Evolutionary conservation across 2,329 filamentous ascomycete species (phyloP).

Genomic region (Curvularia hawaiiensis): DNA sequence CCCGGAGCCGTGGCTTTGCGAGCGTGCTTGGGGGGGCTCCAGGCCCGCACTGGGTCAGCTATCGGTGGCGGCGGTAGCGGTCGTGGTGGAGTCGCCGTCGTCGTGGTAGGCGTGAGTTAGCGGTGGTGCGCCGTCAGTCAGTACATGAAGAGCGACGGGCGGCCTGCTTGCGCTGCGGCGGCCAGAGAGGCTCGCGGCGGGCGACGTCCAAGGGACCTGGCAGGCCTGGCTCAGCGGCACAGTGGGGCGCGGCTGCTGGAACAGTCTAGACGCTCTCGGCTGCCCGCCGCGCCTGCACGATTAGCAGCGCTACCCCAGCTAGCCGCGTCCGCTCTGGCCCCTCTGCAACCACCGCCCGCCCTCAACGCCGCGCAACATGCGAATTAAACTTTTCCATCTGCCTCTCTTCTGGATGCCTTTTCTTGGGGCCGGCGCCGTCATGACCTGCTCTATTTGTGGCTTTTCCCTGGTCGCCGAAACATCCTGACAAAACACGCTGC

Average conservation of each 20-base stretch:
- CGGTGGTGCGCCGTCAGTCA: no score
- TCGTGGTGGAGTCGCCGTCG: background rate
- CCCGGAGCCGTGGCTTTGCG: constrained; percentile 34
- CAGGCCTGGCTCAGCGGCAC: constrained; percentile 7
- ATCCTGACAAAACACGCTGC: background rate
- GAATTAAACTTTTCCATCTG: constrained; percentile 10
- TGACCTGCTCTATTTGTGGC: constrained; percentile 6
- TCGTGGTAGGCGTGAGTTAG: background rate
- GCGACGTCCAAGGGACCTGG: background rate
- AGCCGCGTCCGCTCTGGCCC: constrained; percentile 19
- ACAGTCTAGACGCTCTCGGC: constrained; percentile 29
- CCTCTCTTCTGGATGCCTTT: background rate
- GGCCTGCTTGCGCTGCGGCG: no score
- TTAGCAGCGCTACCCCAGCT: constrained; percentile 23
- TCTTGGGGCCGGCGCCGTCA: background rate
- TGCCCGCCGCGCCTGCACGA: constrained; percentile 20
- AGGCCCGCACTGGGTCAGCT: constrained; percentile 5
- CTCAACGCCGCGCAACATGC: constrained; percentile 7
- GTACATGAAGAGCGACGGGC: no score
- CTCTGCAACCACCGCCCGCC: constrained; percentile 19
- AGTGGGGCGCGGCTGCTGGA: constrained; percentile 25
- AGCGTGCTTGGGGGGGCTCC: constrained; percentile 14
- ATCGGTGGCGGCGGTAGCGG: constrained; percentile 9
- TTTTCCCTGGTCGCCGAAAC: background rate
- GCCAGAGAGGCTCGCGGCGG: background rate